phyloP scores from a whole-genome alignment of 495 filamentous ascomycete genomes.

The Neurospora hispaniola region DNA sequence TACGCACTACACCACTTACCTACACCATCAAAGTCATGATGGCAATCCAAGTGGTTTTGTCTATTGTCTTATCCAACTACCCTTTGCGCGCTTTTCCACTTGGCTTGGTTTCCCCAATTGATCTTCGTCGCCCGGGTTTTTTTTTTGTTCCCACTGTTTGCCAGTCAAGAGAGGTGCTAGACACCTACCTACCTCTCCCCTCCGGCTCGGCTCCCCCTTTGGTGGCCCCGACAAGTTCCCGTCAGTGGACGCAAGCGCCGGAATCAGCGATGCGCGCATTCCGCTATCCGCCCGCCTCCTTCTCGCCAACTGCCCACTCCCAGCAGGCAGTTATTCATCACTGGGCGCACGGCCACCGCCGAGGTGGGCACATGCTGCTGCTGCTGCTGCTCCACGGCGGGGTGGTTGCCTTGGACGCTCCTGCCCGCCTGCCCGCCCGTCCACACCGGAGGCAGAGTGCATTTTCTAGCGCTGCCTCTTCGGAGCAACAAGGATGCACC shows the following conservation, averaged over 20 bases:
- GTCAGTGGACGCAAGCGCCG: neutral
- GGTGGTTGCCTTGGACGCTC: neutral
- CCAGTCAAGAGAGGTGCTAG: neutral
- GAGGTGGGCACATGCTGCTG: neutral
- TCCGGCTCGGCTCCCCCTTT: neutral
- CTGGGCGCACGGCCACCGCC: constrained; percentile 5
- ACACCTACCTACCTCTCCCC: neutral
- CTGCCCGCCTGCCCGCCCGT: neutral
- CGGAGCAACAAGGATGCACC: constrained; percentile 15
- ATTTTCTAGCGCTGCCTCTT: constrained; percentile 14
- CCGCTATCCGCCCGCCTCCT: neutral
- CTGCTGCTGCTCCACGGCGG: neutral
- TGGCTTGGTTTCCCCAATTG: neutral
- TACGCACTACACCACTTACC: neutral
- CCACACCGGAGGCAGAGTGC: constrained; percentile 14
- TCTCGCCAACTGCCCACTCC: neutral
- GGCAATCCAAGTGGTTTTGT: constrained; percentile 1
- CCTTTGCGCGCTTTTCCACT: neutral
- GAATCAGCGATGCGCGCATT: neutral
- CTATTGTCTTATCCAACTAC: neutral
- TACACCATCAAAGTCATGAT: neutral
- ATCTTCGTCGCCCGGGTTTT: neutral
- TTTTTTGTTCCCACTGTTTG: neutral
- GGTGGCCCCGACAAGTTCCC: neutral
- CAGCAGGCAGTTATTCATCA: neutral